A percentile compares a stretch with the other conserved stretches of the same genome.
These are phyloP conservation scores for Fusarium multiceps DNA, from an alignment of 2,329 filamentous ascomycete genomes.

Conservation along the genomic window DNA sequence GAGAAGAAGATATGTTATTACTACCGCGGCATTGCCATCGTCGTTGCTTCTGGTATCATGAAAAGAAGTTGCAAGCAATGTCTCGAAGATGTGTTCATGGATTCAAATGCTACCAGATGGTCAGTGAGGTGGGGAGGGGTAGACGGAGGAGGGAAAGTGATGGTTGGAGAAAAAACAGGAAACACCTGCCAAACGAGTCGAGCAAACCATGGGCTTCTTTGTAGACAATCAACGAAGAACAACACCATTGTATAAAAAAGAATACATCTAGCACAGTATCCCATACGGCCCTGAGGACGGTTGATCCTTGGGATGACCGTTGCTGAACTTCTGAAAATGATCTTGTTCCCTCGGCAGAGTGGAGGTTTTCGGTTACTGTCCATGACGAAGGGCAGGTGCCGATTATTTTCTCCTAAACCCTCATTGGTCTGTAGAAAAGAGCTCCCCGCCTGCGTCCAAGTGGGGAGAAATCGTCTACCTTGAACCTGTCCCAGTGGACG, in stretches of 20 bases:
- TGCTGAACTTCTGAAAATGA: constrained; percentile 19
- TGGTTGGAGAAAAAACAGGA: background rate
- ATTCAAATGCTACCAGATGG: background rate
- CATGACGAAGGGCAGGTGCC: constrained; percentile 47
- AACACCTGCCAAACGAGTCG: constrained; percentile 3
- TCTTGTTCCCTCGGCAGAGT: constrained; percentile 45
- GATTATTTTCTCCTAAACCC: constrained; percentile 45
- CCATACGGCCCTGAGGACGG: constrained; percentile 25
- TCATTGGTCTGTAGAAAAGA: constrained; percentile 26
- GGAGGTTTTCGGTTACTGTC: constrained; percentile 47
- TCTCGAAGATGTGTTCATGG: constrained; percentile 16
- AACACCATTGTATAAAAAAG: background rate
- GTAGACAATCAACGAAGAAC: background rate
- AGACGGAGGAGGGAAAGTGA: constrained; percentile 8
- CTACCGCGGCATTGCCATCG: background rate
- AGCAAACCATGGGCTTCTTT: constrained; percentile 2
- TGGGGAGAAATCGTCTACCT: constrained; percentile 7
- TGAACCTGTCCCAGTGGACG: constrained; percentile 10
- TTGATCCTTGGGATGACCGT: constrained; percentile 20
- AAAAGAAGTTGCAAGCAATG: background rate
- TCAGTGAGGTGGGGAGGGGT: constrained; percentile 17
- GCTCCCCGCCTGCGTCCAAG: constrained; percentile 14
- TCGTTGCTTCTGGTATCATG: background rate
- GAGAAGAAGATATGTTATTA: background rate
- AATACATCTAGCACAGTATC: constrained; percentile 38